Percentiles rank a stretch among this genome's conserved stretches.
Evolutionary conservation across 768 basidiomycete species (phyloP).

Genomic region (Chalciporus sphaerocephalus): DNA sequence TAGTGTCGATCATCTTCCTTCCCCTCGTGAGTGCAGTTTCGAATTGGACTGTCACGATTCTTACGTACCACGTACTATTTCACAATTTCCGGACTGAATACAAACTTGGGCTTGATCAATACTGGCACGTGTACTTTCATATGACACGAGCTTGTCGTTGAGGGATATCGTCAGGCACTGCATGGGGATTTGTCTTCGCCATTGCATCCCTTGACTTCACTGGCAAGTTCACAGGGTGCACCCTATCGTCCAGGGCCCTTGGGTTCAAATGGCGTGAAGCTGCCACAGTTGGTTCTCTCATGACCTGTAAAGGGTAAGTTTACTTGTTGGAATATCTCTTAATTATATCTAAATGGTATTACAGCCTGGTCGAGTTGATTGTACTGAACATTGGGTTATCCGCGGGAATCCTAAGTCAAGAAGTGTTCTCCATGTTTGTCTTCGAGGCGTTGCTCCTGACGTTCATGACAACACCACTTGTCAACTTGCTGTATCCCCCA

Average conservation of each 20-base stretch:
- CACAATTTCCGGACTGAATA: conserved; percentile 88
- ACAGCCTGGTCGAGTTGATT: conserved; percentile 85
- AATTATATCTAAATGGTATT: conserved; percentile 2
- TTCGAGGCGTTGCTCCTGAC: conserved; percentile 79
- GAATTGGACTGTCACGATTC: neutral
- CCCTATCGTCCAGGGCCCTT: conserved; percentile 58
- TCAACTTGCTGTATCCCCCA: conserved; percentile 64
- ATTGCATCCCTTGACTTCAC: conserved; percentile 74
- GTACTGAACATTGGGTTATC: conserved; percentile 91
- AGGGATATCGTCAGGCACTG: conserved; percentile 45
- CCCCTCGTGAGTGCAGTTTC: conserved; percentile 60
- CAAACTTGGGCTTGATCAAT: conserved; percentile 80
- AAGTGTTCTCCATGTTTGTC: conserved; percentile 95
- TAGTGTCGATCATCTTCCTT: conserved; percentile 85
- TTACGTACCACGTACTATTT: conserved; percentile 63
- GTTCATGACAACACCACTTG: conserved; percentile 82
- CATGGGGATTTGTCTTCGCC: conserved; percentile 84
- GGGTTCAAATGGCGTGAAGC: conserved; percentile 82
- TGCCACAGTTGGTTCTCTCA: conserved; percentile 81
- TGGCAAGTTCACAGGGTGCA: conserved; percentile 87
- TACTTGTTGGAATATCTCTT: neutral
- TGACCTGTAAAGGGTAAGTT: conserved; percentile 92
- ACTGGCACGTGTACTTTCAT: conserved; percentile 42
- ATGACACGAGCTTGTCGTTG: neutral
- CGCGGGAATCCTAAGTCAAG: conserved; percentile 69